Evolutionary conservation across 1,284 basidiomycete genomes (phyloP).

Genomic region (Cryptococcus sp.): DNA sequence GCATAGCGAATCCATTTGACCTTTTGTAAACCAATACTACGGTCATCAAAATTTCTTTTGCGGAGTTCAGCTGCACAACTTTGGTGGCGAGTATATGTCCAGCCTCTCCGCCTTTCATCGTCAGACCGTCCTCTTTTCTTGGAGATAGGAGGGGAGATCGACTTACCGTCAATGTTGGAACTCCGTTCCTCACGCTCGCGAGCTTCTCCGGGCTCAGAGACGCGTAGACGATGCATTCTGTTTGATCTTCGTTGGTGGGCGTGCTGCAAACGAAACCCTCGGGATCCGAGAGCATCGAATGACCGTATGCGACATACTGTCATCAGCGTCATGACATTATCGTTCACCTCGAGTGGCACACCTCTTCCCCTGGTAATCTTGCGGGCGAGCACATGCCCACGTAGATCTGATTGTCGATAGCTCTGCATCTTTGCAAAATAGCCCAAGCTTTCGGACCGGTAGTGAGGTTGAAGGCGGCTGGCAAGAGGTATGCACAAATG

Average conservation of each 20-base stretch:
- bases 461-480: conserved; percentile 39
- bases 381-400: conserved; percentile 42
- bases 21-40: no score
- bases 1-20: no score
- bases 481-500: conserved; percentile 22
- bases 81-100: no score
- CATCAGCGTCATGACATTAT: neutral
- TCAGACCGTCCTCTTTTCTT: no score
- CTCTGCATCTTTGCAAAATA: conserved; percentile 36
- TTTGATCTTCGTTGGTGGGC: conserved; percentile 8
- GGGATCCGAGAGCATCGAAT: conserved; percentile 11
- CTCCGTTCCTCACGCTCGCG: no score
- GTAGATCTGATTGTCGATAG: conserved; percentile 43
- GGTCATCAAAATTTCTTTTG: no score
- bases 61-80: no score
- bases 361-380: conserved; percentile 24
- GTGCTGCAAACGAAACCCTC: conserved; percentile 11
- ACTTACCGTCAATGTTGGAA: no score
- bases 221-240: no score
- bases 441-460: conserved; percentile 44
- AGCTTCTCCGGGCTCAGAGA: no score
- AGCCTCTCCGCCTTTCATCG: no score
- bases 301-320: conserved; percentile 17
- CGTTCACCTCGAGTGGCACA: neutral
- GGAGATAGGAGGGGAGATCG: no score